Evolutionary conservation across 768 basidiomycete species (phyloP).

Genomic region (Ramaria rubella): DNA sequence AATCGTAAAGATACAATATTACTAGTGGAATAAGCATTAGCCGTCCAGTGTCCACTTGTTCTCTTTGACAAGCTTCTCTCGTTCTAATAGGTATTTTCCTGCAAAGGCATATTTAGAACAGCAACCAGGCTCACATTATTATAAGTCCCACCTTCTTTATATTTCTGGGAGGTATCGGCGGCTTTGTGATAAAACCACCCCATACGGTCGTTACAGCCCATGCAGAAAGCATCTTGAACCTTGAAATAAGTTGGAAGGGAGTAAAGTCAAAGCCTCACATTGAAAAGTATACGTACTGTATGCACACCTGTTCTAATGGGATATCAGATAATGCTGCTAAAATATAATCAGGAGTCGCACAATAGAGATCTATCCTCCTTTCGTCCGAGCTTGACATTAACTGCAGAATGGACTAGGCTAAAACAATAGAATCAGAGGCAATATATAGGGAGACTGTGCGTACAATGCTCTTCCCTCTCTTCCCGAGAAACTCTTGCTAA

Average conservation of each 20-base stretch:
- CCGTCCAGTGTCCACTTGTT: slow-evolving; percentile 53
- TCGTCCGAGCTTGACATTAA: slow-evolving; percentile 65
- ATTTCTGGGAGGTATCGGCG: slow-evolving; percentile 68
- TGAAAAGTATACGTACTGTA: neutral
- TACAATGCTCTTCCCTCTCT: slow-evolving; percentile 77
- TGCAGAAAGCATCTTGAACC: slow-evolving; percentile 73
- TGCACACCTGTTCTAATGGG: slow-evolving; percentile 10
- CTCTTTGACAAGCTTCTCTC: slow-evolving; percentile 75
- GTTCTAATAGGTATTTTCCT: slow-evolving; percentile 80
- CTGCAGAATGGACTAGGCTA: slow-evolving; percentile 73
- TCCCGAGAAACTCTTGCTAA: slow-evolving; percentile 80
- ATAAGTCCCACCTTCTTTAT: slow-evolving; percentile 61
- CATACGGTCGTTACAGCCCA: slow-evolving; percentile 70
- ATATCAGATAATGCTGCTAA: neutral
- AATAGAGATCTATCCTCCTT: slow-evolving; percentile 70
- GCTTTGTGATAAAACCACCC: slow-evolving; percentile 85
- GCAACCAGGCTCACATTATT: neutral
- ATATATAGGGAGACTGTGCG: slow-evolving; percentile 25
- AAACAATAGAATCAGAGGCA: neutral
- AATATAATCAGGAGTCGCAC: slow-evolving; percentile 30
- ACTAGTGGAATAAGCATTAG: neutral
- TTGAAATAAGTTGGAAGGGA: neutral
- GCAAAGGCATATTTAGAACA: neutral
- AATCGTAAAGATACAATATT: neutral
- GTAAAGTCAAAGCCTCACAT: neutral